Evolutionary conservation across 352 stramenopile genomes (phyloP).

Genomic region (Phytophthora podocarpi): DNA sequence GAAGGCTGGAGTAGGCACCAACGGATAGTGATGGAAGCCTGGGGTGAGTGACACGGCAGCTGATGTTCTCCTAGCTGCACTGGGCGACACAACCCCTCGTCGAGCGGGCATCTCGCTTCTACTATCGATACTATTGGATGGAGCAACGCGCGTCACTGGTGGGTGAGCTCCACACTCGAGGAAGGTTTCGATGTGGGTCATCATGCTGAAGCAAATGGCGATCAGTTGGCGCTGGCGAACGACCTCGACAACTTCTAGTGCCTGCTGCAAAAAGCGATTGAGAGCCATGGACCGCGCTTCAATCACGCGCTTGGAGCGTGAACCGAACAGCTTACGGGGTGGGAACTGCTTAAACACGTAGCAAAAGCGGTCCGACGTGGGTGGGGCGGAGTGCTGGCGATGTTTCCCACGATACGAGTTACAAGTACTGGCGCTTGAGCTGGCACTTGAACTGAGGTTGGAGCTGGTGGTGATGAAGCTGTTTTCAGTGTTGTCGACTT

Average conservation of each 20-base stretch:
- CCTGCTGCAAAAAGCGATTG: constrained; percentile 64
- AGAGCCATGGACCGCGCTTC: constrained; percentile 64
- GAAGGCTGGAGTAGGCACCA: constrained; percentile 33
- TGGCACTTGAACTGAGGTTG: constrained; percentile 23
- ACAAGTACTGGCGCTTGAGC: constrained; percentile 17
- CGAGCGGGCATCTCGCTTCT: background rate
- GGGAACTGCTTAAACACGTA: constrained; percentile 76
- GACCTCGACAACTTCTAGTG: constrained; percentile 57
- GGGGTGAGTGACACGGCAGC: constrained; percentile 32
- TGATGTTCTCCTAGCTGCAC: constrained; percentile 24
- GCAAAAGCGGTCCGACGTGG: constrained; percentile 47
- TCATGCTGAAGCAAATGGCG: constrained; percentile 76
- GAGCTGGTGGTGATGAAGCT: constrained; percentile 22
- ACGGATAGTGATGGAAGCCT: constrained; percentile 31
- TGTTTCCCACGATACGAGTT: constrained; percentile 19
- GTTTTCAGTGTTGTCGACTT: constrained; percentile 21
- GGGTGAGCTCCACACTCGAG: constrained; percentile 54
- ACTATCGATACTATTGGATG: constrained; percentile 7
- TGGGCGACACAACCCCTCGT: constrained; percentile 15
- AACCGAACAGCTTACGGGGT: constrained; percentile 64
- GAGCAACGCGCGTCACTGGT: constrained; percentile 7
- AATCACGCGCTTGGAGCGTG: constrained; percentile 71
- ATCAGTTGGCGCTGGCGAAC: constrained; percentile 66
- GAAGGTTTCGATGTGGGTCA: constrained; percentile 70
- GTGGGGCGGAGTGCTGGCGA: constrained; percentile 15